Evolutionary conservation across 1,284 basidiomycete species (phyloP), one percentile per base, ranked within the genome.

Genomic region (Marasmius tenuissimus): DNA sequence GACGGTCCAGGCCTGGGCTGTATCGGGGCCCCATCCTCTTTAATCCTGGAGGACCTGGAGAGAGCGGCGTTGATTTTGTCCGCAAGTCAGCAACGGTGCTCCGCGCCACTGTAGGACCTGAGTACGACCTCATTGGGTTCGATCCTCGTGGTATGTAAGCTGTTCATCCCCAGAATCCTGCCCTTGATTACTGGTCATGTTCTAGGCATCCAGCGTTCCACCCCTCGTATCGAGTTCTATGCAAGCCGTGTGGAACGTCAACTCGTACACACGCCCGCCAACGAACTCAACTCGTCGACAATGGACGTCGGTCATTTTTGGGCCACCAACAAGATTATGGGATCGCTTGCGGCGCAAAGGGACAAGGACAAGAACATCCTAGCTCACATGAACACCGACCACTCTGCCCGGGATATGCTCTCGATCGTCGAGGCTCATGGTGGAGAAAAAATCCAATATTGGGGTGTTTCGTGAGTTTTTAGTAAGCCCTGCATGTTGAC

Each of bases 11-110:
- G n/a, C n/a, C n/a, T n/a, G n/a, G n/a, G n/a, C n/a, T n/a, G n/a
- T 81, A 82, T 65, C 72, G 73, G 27, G 82, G 82, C 0, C 78
- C 81, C 0, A 70, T 85, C 20, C 69, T 84, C 2, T 69, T 83
- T 67, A 85, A 85, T 61, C 84, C 84, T 0, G 83, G 83, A 1
- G 83, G 83, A 0, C 82, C 83, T 9, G 82, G 82, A 27, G 70
- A 67, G 33, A 69, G 71, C 22, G 74, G 75, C 16, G 70, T 75
- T 8, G 60, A 63, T 4, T 42, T 75, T 0, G 64, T 80, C n/a
- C 53, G 67, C 1, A 48, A 33, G 0, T 10, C 34, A 0, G 82
- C 77, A 0, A 59, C 67, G 5, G 48, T 62, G 2, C 61, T 83
- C 27, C 70, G 73, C 16, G 50, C 61, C 1, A 63, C 81, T 45